These are phyloP conservation scores for Ceratocystis smalleyi DNA, from an alignment of 2,329 filamentous ascomycete genomes.

Conservation along the genomic window DNA sequence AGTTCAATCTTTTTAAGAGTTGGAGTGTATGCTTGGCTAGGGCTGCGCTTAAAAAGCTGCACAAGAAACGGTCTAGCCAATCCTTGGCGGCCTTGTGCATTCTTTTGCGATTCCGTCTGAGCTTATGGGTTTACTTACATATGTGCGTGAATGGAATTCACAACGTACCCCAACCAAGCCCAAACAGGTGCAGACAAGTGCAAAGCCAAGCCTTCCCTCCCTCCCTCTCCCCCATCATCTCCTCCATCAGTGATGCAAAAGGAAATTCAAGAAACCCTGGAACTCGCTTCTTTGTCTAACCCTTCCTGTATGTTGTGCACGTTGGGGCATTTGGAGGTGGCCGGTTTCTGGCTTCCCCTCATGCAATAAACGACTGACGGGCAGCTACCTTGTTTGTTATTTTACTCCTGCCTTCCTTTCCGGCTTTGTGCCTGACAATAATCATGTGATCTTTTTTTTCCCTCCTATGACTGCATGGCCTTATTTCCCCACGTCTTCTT, in stretches of 20 bases:
- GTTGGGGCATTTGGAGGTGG: not conserved
- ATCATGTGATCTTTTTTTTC: conserved; percentile 8
- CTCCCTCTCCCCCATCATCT: not conserved
- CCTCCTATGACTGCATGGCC: not conserved
- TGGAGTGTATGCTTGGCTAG: not conserved
- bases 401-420: not conserved
- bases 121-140: not conserved
- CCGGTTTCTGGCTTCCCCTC: conserved; percentile 9
- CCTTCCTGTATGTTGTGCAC: not conserved
- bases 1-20: not conserved
- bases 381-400: conserved; percentile 2
- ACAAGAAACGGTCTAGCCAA: not conserved
- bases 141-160: not conserved
- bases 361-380: not conserved
- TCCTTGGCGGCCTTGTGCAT: not conserved
- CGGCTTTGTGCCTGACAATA: not conserved
- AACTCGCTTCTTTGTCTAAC: not conserved
- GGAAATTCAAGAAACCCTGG: not conserved
- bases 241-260: not conserved
- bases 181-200: not conserved
- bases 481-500: conserved; percentile 1
- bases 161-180: not conserved
- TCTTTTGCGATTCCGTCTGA: not conserved
- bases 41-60: not conserved
- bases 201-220: not conserved